Evolutionary conservation across 805 yeast species (phyloP).

Genomic region (Phaffomyces antillensis): DNA sequence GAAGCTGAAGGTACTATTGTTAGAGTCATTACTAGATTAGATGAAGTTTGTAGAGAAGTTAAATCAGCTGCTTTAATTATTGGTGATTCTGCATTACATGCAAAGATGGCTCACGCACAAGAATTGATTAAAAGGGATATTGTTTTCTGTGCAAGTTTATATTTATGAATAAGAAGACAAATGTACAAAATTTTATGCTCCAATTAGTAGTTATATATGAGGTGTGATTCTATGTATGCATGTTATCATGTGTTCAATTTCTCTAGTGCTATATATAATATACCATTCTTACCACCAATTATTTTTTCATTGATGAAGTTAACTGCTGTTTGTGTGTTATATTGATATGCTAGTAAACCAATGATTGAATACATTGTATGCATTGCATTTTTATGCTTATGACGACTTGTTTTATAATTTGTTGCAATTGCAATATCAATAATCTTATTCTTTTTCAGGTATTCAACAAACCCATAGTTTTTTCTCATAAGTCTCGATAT

Average conservation of each 20-base stretch:
- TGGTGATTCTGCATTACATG: conserved; percentile 85
- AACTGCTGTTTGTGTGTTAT: conserved; percentile 15
- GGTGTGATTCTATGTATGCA: neutral
- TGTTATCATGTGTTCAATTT: neutral
- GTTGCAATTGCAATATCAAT: neutral
- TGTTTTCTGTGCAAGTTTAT: conserved; percentile 93
- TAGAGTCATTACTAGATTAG: conserved; percentile 87
- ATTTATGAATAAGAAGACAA: conserved; percentile 36
- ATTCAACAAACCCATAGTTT: neutral
- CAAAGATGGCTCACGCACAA: conserved; percentile 88
- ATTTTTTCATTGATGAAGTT: conserved; percentile 16
- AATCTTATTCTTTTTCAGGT: neutral
- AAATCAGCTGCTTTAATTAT: conserved; percentile 89
- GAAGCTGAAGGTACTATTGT: conserved; percentile 97
- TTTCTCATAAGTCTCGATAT: neutral
- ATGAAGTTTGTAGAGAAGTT: conserved; percentile 92
- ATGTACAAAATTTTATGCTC: too few species aligned
- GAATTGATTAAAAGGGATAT: conserved; percentile 94
- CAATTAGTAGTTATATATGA: too few species aligned
- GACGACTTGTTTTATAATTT: neutral
- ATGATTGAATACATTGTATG: conserved; percentile 18
- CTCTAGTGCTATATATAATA: conserved; percentile 14
- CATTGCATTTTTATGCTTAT: neutral
- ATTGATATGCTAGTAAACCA: conserved; percentile 18
- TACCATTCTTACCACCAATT: conserved; percentile 11